Conservation (phyloP, 2,329 filamentous ascomycete species). For the Gaeumannomyces tritici region DNA sequence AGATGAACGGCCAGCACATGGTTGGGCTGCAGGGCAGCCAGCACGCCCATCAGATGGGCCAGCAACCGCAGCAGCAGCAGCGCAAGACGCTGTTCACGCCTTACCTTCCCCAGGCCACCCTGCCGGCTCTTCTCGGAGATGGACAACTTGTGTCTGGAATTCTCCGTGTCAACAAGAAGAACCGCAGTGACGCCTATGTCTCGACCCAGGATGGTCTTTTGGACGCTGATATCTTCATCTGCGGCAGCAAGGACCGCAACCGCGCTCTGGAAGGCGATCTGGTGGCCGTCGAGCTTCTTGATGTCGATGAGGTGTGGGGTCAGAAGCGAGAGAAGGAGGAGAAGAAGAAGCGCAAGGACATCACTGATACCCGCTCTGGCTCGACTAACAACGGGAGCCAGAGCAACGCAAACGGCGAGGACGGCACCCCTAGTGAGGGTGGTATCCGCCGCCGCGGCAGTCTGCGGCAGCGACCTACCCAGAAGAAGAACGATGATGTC, state of each 20-base stretch:
- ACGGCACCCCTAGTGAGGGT: slow-evolving; percentile 59
- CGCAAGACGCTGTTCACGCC: slow-evolving; percentile 98
- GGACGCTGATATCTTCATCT: slow-evolving; percentile 98
- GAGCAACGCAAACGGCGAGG: slow-evolving; percentile 50
- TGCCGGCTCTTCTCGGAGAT: slow-evolving; percentile 82
- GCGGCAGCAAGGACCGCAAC: slow-evolving; percentile 97
- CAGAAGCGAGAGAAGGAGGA: slow-evolving; percentile 99
- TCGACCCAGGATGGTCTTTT: slow-evolving; percentile 79
- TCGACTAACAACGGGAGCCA: slow-evolving; percentile 65
- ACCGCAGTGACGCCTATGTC: slow-evolving; percentile 95
- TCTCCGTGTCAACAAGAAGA: slow-evolving; percentile 98
- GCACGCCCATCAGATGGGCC: slow-evolving; percentile 57
- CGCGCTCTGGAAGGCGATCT: slow-evolving; percentile 92
- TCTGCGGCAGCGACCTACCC: slow-evolving; percentile 89
- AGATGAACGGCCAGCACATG: slow-evolving; percentile 68
- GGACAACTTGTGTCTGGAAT: slow-evolving; percentile 94
- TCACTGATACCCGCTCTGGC: slow-evolving; percentile 78
- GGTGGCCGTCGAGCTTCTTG: slow-evolving; percentile 89
- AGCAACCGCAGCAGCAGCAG: slow-evolving; percentile 72
- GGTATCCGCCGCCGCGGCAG: slow-evolving; percentile 88
- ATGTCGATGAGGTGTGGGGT: slow-evolving; percentile 96
- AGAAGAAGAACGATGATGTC: slow-evolving; percentile 99
- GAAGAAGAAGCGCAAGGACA: slow-evolving; percentile 99
- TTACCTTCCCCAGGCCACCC: slow-evolving; percentile 87
- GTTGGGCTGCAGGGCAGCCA: slow-evolving; percentile 61